phyloP scores from a whole-genome alignment of 345 rosid genomes.

The Pistacia vera region DNA sequence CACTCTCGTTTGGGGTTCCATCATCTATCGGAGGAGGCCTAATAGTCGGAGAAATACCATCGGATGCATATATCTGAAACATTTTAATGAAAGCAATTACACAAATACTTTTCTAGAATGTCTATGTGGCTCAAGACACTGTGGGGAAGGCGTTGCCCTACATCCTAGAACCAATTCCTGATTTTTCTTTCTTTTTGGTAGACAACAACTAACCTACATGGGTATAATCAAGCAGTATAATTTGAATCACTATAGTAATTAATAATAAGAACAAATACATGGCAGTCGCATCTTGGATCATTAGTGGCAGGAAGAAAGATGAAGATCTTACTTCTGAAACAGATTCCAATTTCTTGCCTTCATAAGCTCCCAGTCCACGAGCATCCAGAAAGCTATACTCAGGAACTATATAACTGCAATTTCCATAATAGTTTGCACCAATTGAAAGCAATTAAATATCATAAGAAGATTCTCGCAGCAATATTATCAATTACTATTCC shows the following conservation, averaged over 20 bases:
- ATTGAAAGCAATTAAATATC: not conserved
- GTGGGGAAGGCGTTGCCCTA: not conserved
- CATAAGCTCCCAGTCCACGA: slow-evolving; percentile 94
- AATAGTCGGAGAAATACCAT: slow-evolving; percentile 69
- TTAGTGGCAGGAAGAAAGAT: not conserved
- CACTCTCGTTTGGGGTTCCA: slow-evolving; percentile 96
- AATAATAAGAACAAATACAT: not conserved
- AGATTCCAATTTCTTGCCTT: slow-evolving; percentile 77
- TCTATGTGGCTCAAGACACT: not conserved
- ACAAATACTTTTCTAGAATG: not conserved
- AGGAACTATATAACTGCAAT: slow-evolving; percentile 78
- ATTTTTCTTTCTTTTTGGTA: not conserved
- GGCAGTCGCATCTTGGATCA: too few relatives aligned
- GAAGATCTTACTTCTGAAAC: slow-evolving; percentile 63
- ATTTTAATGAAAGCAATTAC: slow-evolving; percentile 3
- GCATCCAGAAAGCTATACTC: slow-evolving; percentile 96
- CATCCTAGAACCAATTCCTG: not conserved
- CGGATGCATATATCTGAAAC: slow-evolving; percentile 76
- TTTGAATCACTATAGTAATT: too few relatives aligned
- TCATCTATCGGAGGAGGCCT: slow-evolving; percentile 91
- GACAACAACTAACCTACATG: not conserved
- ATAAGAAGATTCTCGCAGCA: not conserved
- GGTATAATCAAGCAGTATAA: not conserved
- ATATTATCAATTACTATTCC: not conserved
- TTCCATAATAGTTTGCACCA: not conserved